These are phyloP conservation scores for Saccharomyces hybrid DNA, from an alignment of 1,139 yeast species.

Conservation along the genomic window DNA sequence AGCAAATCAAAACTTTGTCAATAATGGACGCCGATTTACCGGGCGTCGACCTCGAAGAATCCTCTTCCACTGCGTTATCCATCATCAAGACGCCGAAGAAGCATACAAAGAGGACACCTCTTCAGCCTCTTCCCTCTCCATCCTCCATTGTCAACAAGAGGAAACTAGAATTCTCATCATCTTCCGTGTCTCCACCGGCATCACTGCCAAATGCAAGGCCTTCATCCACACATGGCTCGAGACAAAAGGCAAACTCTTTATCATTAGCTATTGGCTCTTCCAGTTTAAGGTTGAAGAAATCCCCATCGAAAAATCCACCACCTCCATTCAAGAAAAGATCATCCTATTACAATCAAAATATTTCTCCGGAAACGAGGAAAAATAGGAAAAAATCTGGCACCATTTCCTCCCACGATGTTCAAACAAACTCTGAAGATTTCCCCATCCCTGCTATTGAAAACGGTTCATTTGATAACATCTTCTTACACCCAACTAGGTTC, in stretches of 20 bases:
- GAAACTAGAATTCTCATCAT: not conserved
- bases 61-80: not conserved
- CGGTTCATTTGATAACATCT: not conserved
- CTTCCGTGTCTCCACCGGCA: not conserved
- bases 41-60: not conserved
- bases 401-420: not conserved
- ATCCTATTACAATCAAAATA: not conserved
- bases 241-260: not conserved
- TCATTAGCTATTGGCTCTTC: not conserved
- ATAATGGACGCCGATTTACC: not conserved
- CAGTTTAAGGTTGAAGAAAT: not conserved
- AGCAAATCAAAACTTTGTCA: slow-evolving; percentile 1
- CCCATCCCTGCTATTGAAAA: not conserved
- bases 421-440: not conserved
- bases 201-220: not conserved
- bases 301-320: not conserved
- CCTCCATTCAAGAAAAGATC: not conserved
- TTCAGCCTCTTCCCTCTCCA: not conserved
- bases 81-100: not conserved
- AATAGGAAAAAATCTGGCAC: not conserved
- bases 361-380: not conserved
- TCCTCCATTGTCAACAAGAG: not conserved
- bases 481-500: not conserved
- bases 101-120: not conserved
- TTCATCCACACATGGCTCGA: not conserved